Base-by-base conservation (phyloP, 176 grass and related monocot species). In the Stipa capillata region DNA sequence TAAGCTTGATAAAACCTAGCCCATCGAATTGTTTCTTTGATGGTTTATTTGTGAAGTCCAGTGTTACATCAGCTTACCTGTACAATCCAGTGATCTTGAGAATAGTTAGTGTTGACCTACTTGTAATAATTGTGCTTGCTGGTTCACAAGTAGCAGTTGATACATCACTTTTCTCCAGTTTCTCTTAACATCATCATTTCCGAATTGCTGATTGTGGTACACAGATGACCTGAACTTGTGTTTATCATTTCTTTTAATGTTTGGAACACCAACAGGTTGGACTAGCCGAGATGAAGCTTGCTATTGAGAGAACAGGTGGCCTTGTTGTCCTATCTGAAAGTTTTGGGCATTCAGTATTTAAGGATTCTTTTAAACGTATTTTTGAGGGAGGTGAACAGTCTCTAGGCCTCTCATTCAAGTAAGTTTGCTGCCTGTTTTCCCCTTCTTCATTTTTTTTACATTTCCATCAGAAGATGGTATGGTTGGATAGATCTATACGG, bases 311-410 rank as follows among this genome's bases (percentile, higher is more conserved):
- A 92, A 99, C 96, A 60, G 92, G 96, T 79, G 96, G 96, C 13
- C 92, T 99, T 83, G 96, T 99, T 72, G 92, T 99, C 69, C 83
- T 99, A 33, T 92, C 96, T 81, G 96, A 99, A 88, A 99, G 96
- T 88, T 99, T 95, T 87, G 96, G 96, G 24, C 96, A 99, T 79
- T 43, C 96, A 0, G 96, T 99, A 69, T 99, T 99, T 51, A 99
- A 93, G 84, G 92, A 99, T 80, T 99, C 96, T 61, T 99, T 99
- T 87, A 95, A 95, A 65, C 77, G 86, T 63, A 93, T 99, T 76
- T 99, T 95, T 47, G 92, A 95, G 81, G 90, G 84, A 76, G 92
- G 90, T 6, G 83, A 99, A 75, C 86, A 93, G 55, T 90, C 92
- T 73, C 82, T 99, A 39, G 90, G 90, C 20, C 96, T 99, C 85